These are phyloP conservation scores for Ensete ventricosum DNA, from an alignment of 176 grass and related monocot genomes.

Conservation along the genomic window DNA sequence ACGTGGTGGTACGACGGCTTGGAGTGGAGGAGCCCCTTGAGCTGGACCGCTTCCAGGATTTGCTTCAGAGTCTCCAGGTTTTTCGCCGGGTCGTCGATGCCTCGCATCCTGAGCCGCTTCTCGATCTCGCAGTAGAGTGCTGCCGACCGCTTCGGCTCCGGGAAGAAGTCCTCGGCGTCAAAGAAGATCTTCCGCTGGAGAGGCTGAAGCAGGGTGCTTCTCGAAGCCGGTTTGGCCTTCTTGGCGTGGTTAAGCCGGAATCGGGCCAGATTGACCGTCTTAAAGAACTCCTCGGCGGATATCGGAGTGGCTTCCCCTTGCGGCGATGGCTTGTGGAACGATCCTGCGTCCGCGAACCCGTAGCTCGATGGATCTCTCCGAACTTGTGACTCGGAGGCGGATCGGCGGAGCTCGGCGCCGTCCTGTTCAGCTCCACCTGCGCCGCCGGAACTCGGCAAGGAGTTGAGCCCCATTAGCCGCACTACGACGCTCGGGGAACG, in stretches of 20 bases:
- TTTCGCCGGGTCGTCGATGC: conserved; percentile 56
- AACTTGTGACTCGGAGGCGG: conserved; percentile 60
- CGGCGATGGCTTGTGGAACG: conserved; percentile 31
- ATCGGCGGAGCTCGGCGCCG: conserved; percentile 56
- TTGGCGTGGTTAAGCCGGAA: background rate
- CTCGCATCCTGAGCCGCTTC: conserved; percentile 73
- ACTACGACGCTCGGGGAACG: conserved; percentile 82
- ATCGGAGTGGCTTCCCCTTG: background rate
- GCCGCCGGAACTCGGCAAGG: conserved; percentile 22
- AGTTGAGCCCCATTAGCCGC: conserved; percentile 83
- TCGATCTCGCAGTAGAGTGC: conserved; percentile 90
- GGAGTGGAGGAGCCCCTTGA: conserved; percentile 69
- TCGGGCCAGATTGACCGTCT: background rate
- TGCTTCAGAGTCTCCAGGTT: conserved; percentile 93
- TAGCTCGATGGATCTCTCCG: conserved; percentile 43
- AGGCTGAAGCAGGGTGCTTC: background rate
- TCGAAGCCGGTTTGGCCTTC: background rate
- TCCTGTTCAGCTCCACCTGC: background rate
- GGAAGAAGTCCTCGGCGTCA: conserved; percentile 72
- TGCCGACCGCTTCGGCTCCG: conserved; percentile 38
- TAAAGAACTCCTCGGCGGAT: conserved; percentile 6
- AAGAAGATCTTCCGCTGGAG: conserved; percentile 59
- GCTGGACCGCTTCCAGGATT: conserved; percentile 79
- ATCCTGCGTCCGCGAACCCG: conserved; percentile 42
- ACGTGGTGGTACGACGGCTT: background rate